Base-by-base conservation (phyloP, 2,329 filamentous ascomycete genomes). In the Monosporascus sp. region DNA sequence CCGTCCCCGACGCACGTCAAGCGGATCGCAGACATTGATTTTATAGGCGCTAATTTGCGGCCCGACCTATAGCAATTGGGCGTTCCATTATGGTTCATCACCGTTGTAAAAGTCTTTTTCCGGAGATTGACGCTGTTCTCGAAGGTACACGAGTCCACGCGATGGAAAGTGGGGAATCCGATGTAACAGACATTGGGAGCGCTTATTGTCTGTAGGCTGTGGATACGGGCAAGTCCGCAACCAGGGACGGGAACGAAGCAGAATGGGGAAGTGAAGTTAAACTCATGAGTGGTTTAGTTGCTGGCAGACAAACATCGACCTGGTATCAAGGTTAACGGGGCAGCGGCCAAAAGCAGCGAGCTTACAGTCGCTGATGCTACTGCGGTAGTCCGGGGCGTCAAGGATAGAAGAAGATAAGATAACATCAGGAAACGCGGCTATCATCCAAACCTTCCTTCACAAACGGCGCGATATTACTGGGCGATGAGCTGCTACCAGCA, bases 1-100 rank as follows among this genome's bases (percentile, higher is more conserved):
- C 53, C 49, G 22, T n/a, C 41, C 16, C 17, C 53, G 55, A 59
- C 8, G 24, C 36, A 24, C 43, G 20, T 27, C 14, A 19, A 46
- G 11, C 31, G 31, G 31, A 34, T 5, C 4, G 31, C 31, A 34
- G 31, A 34, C 11, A 14, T 11, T 14, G 2, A 9, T 34, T 34
- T 34, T 14, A 34, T 34, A 14, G 31, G 31, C 31, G 31, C 31
- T 34, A 34, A 34, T 34, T 14, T 34, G 11, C 31, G 9, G 27
- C 31, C 31, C 14, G 31, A 46, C 14, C 43, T 31, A 14, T 44
- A 16, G 20, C 16, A 26, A 26, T 16, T 27, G 24, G 5, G 20
- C 38, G 5, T 41, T 41, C 38, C 8, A 8, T n/a, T 19, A 20
- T 41, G 19, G 17, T 20, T 11, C 17, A 8, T n/a, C 19, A 20